Base-by-base conservation (phyloP, 352 stramenopile genomes). In the Globisporangium barbulae region DNA sequence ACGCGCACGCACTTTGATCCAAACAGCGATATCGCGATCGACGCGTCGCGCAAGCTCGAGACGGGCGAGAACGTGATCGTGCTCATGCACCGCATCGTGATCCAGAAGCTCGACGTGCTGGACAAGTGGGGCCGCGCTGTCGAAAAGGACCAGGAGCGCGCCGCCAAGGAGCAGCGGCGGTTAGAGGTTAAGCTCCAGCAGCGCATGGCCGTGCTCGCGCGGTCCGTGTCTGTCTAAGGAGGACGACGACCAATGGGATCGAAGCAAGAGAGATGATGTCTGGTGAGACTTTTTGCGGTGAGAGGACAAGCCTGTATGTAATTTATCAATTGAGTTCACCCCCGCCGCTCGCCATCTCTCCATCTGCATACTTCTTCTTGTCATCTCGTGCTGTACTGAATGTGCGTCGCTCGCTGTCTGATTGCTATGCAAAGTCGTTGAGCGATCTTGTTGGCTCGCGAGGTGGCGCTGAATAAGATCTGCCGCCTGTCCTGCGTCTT, bases 91-190 rank as follows among this genome's bases (percentile, higher is more conserved):
- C 85, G 84, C 55, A 69, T 91, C n/a, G 85, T 80, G 60, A 79
- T 90, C 52, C 74, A 90, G 61, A 90, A 92, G 64, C 72, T 92
- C 31, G 83, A 94, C 41, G 41, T 88, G 35, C 66, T 94, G 15
- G 74, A 89, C 41, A 68, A 75, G 64, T 94, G 85, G 85, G 73
- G 77, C 53, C 58, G 58, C 12, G 72, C 76, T 1, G 80, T 94
- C 13, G 78, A 78, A 64, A 65, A 77, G 35, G 85, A 94, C 57
- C 79, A 81, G 31, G 62, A 72, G 31, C 68, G 74, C 44, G 84
- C 84, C 17, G 64, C 72, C 17, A 64, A 75, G 31, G 78, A 80
- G 15, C 80, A 89, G 63, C 71, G 64, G 41, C 66, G 71, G 21
- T 69, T 89, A 7, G 84, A 93, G 60, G 56, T 68, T 25, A 75